These are phyloP conservation scores for Triticum dicoccoides DNA, from an alignment of 176 grass and related monocot species.

Conservation along the genomic window DNA sequence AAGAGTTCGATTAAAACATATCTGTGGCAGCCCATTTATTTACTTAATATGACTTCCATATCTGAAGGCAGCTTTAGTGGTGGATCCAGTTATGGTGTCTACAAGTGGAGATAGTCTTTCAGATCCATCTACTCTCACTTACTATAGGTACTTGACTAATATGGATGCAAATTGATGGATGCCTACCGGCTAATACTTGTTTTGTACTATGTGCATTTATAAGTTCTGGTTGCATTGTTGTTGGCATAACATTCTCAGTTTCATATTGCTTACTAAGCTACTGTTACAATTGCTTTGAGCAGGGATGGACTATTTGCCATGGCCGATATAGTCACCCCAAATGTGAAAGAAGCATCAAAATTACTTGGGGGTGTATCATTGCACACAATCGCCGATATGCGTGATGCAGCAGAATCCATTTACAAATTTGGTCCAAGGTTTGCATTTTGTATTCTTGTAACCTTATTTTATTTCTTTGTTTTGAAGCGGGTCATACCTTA, in stretches of 20 bases:
- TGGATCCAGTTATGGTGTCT: slow-evolving; percentile 98
- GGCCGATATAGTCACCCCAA: slow-evolving; percentile 98
- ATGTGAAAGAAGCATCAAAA: slow-evolving; percentile 91
- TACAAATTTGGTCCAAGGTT: slow-evolving; percentile 94
- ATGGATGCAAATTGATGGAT: neutral
- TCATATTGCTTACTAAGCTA: neutral
- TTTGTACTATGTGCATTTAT: slow-evolving; percentile 21
- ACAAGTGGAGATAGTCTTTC: slow-evolving; percentile 86
- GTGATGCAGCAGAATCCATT: slow-evolving; percentile 79
- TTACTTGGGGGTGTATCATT: slow-evolving; percentile 67
- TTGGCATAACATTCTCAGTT: neutral
- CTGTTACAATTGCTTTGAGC: slow-evolving; percentile 26
- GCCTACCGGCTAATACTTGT: neutral
- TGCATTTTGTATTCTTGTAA: neutral
- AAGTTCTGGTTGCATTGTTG: neutral
- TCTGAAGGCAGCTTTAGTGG: slow-evolving; percentile 94
- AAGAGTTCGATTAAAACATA: slow-evolving; percentile 2
- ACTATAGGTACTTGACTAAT: slow-evolving; percentile 49
- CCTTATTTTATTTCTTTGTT: slow-evolving; percentile 13
- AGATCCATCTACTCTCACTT: slow-evolving; percentile 56
- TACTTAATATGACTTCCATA: slow-evolving; percentile 29
- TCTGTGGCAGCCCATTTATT: slow-evolving; percentile 18
- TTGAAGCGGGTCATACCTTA: neutral
- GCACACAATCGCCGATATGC: slow-evolving; percentile 72
- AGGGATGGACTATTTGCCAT: slow-evolving; percentile 84